Percentiles rank a stretch among this genome's conserved stretches.
These are phyloP conservation scores for Rhodotorula sp. DNA, from an alignment of 1,284 basidiomycete genomes.

Conservation along the genomic window DNA sequence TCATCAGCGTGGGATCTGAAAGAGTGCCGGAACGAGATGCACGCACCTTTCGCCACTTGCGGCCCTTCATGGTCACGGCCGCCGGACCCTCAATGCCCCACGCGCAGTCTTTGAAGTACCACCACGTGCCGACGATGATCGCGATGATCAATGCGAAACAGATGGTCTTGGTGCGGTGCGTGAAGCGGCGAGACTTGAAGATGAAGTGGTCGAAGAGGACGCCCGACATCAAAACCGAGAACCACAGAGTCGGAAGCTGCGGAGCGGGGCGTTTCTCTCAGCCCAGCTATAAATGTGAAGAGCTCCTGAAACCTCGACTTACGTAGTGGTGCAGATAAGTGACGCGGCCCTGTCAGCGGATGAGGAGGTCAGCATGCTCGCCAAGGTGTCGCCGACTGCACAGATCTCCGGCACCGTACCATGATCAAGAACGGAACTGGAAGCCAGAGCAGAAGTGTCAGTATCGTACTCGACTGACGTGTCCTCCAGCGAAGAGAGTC, in stretches of 20 bases:
- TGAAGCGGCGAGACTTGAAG: slow-evolving; percentile 68
- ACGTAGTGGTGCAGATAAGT: slow-evolving; percentile 88
- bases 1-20: not conserved
- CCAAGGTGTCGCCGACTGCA: not conserved
- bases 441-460: not conserved
- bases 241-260: slow-evolving; percentile 85
- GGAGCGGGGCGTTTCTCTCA: too few relatives aligned
- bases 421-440: slow-evolving; percentile 18
- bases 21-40: too few relatives aligned
- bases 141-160: slow-evolving; percentile 64
- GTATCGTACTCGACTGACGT: too few relatives aligned
- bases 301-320: slow-evolving; percentile 48
- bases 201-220: slow-evolving; percentile 90
- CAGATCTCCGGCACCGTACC: not conserved
- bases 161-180: slow-evolving; percentile 64
- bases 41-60: slow-evolving; percentile 62
- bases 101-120: slow-evolving; percentile 87
- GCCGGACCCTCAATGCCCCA: slow-evolving; percentile 59
- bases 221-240: slow-evolving; percentile 85
- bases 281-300: too few relatives aligned
- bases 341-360: slow-evolving; percentile 74
- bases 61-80: slow-evolving; percentile 3
- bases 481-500: too few relatives aligned
- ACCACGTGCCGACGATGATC: slow-evolving; percentile 73
- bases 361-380: slow-evolving; percentile 54